phyloP scores from a whole-genome alignment of 345 rosid genomes.

The Gossypium herbaceum region DNA sequence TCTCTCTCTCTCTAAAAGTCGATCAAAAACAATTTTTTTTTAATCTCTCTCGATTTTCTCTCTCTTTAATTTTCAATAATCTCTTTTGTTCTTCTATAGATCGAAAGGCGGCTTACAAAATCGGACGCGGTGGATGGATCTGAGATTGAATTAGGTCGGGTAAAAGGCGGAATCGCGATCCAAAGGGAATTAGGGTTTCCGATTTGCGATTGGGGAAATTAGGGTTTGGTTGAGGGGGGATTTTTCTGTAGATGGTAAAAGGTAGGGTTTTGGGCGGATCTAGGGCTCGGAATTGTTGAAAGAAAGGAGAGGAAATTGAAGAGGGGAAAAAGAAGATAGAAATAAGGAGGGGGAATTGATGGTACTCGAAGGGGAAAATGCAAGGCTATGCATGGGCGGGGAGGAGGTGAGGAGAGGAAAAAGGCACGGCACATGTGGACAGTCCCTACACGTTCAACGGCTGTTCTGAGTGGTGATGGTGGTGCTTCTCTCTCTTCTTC shows the following conservation, averaged over 20 bases:
- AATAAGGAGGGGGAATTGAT: conserved; percentile 34
- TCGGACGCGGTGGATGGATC: conserved; percentile 31
- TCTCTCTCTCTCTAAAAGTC: conserved; percentile 21
- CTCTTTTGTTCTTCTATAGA: conserved; percentile 16
- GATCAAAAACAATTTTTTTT: background rate
- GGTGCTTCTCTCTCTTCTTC: conserved; percentile 39
- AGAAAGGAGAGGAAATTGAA: background rate
- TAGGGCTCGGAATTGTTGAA: conserved; percentile 20
- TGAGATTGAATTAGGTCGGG: conserved; percentile 29
- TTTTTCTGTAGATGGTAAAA: conserved; percentile 9
- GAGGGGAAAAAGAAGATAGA: background rate
- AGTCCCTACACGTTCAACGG: conserved; percentile 50
- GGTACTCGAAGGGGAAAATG: conserved; percentile 59
- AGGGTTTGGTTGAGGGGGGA: conserved; percentile 27
- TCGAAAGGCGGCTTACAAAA: conserved; percentile 24
- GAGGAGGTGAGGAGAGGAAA: conserved; percentile 38
- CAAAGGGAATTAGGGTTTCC: conserved; percentile 33
- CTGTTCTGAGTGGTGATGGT: conserved; percentile 35
- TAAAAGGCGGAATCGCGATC: background rate
- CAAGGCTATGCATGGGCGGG: conserved; percentile 68
- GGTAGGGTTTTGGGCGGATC: conserved; percentile 26
- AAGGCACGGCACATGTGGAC: conserved; percentile 58
- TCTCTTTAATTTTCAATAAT: conserved; percentile 10
- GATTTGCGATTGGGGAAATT: conserved; percentile 15
- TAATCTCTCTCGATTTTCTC: conserved; percentile 3